Base-by-base conservation (phyloP, 495 filamentous ascomycete species). In the Daldinia concentrica region DNA sequence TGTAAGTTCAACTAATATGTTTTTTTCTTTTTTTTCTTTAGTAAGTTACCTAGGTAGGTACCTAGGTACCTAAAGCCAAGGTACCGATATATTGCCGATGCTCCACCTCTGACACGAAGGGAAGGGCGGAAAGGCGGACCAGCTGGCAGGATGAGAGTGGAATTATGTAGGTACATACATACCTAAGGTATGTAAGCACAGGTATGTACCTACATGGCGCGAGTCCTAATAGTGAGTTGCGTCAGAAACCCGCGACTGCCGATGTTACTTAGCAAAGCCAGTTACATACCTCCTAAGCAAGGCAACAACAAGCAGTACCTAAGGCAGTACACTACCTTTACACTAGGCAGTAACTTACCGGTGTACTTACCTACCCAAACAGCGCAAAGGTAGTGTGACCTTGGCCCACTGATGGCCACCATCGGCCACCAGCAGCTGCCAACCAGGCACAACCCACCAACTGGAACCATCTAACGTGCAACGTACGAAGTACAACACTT, bases 181-280 rank as follows among this genome's bases (percentile, higher is more conserved):
- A n/a, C n/a, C n/a, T n/a, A n/a, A n/a, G n/a, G n/a, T n/a, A n/a
- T n/a, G n/a, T 41, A 48, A 52, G 50, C 50, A 26, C 50, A 52
- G 26, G 17, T 48, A n/a, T n/a, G n/a, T n/a, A n/a, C n/a, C n/a
- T n/a, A 48, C 43, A 57, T 57, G 30, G 30, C 30, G 50, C 30
- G 30, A 36, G 15, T 30, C 19, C 8, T 56, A 11, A n/a, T 30
- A 57, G 8, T 19, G 4, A 57, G 29, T 57, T 57, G 54, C 54
- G 54, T 57, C 54, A 57, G 54, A 22, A 57, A 19, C 54, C 29
- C 54, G 30, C 54, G 30, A 32, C 54, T 57, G 54, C 54, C 54
- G 54, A 24, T 9, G 50, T 30, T 15, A 29, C 50, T 29, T 12
- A 52, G 22, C 48, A 52, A 45, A 27, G 26, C n/a, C n/a, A n/a